Base-by-base conservation (phyloP, 345 rosid species). In the Pseudoturritis turrita region DNA sequence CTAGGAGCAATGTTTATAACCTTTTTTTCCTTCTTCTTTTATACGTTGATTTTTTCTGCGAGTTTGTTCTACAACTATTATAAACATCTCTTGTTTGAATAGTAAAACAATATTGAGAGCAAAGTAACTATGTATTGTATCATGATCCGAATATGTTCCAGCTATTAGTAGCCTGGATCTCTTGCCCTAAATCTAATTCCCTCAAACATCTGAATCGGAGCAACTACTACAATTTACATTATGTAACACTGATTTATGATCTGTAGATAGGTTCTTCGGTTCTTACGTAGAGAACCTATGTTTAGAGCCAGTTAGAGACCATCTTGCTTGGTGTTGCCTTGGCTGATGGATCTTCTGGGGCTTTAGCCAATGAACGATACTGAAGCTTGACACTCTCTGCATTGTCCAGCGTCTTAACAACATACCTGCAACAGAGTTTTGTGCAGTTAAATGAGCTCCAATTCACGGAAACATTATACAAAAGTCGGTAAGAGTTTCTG, bases 301-400 rank as follows among this genome's bases (percentile, higher is more conserved):
- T 37, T 80, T 79, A 85, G 35, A 84, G 86, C 96, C 90, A 88
- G 67, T 79, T 85, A 10, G 94, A 77, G 66, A 79, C 75, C 83
- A 83, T 76, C 84, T 88, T 88, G 83, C 69, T 80, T 21, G 86
- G 62, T 60, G 75, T 73, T 46, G 77, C 76, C 74, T 84, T 88
- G 15, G 78, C 75, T 58, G 87, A 84, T 60, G 78, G 57, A 69
- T 81, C 82, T 15, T 84, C 85, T 19, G 87, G 49, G 63, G 87
- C 89, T 77, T 87, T 93, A 25, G 97, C 89, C 18, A 88, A 83
- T 11, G 98, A 93, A 7, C 94, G 96, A 79, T 93, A 93, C 82
- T 93, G 98, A 85, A 93, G 79, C 73, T 93, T 93, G 5, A 90
- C 98, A 74, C 98, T 88, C 83, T 90, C 98, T 19, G 97, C 96